Percentiles rank a stretch among this genome's conserved stretches.
Evolutionary conservation across 148 eudicot species (phyloP).

Genomic region (Silene uniflora): DNA sequence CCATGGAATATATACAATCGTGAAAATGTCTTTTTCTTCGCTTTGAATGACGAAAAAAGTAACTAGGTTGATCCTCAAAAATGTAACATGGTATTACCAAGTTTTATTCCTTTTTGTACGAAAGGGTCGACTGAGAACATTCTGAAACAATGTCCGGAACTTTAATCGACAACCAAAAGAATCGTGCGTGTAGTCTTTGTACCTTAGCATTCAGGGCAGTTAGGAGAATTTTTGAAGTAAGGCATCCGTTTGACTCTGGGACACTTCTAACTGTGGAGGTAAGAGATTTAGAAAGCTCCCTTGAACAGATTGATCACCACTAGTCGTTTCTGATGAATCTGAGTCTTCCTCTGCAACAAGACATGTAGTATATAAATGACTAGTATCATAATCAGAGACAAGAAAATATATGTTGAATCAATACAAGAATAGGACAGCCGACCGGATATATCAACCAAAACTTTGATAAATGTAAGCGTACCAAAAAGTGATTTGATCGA

Average conservation of each 20-base stretch:
- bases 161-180: slow-evolving; percentile 3
- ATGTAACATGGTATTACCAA: background rate
- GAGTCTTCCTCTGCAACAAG: slow-evolving; percentile 69
- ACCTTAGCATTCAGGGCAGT: background rate
- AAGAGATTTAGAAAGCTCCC: slow-evolving; percentile 57
- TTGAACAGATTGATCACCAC: slow-evolving; percentile 36
- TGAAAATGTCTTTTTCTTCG: no score
- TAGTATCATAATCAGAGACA: no score
- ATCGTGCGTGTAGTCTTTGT: background rate
- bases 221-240: slow-evolving; percentile 24
- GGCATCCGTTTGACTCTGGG: slow-evolving; percentile 38
- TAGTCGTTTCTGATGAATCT: slow-evolving; percentile 52
- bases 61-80: background rate
- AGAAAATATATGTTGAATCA: no score
- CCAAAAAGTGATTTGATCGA: slow-evolving; percentile 92
- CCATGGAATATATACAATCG: background rate
- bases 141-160: background rate
- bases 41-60: background rate
- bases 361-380: background rate
- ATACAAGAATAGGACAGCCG: no score
- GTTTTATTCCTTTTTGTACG: background rate
- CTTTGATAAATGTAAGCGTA: slow-evolving; percentile 26
- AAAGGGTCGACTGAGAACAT: background rate
- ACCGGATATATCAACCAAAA: no score
- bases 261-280: slow-evolving; percentile 46